phyloP scores from a whole-genome alignment of 2,329 filamentous ascomycete species.

The Colletotrichum sp. region DNA sequence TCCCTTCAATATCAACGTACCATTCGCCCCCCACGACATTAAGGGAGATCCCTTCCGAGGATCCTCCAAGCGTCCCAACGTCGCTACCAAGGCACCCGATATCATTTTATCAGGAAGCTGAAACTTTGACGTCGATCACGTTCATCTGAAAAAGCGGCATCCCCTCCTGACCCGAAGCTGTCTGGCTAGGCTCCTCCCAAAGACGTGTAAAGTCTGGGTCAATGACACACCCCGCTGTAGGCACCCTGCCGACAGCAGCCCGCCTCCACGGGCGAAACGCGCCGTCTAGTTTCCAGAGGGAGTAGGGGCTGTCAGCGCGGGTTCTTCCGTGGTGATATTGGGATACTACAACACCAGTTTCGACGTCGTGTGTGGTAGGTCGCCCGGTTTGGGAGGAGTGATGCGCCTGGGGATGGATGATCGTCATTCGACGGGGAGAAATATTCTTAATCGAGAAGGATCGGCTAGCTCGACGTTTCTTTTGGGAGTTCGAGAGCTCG shows the following conservation, averaged over 20 bases:
- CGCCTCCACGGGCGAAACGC: not conserved
- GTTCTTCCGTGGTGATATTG: not conserved
- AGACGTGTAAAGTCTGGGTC: not conserved
- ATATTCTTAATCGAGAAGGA: not conserved
- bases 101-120: not conserved
- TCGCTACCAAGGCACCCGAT: not conserved
- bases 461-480: not conserved
- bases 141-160: too few relatives aligned
- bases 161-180: too few relatives aligned
- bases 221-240: not conserved
- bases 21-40: not conserved
- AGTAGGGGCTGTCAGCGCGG: not conserved
- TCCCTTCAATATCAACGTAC: not conserved
- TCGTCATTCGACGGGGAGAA: fast-evolving
- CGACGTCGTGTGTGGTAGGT: not conserved
- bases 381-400: not conserved
- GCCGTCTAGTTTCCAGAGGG: not conserved
- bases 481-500: not conserved
- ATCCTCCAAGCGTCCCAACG: not conserved
- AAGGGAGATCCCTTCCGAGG: not conserved
- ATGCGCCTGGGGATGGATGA: not conserved
- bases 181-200: not conserved
- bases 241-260: not conserved
- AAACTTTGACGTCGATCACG: not conserved
- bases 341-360: too few relatives aligned